Percentiles rank a stretch among this genome's conserved stretches.
phyloP scores from a whole-genome alignment of 2,329 filamentous ascomycete genomes.

The Podosphaera fusca region DNA sequence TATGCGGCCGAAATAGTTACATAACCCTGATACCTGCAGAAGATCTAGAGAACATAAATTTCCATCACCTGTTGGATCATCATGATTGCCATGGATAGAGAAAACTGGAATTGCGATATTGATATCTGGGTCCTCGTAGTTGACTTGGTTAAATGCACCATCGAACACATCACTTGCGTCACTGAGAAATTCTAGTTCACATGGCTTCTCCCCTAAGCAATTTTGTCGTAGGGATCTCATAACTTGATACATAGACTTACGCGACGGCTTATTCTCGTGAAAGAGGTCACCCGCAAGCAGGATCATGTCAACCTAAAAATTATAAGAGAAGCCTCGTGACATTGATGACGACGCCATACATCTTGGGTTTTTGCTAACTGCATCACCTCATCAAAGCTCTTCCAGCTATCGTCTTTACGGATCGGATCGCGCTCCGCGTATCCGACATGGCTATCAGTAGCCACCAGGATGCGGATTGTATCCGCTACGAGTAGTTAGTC shows the following conservation, averaged over 20 bases:
- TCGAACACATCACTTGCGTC: slow-evolving; percentile 83
- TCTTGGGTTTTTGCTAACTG: slow-evolving; percentile 64
- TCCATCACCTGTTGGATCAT: slow-evolving; percentile 91
- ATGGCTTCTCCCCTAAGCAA: slow-evolving; percentile 85
- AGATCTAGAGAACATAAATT: slow-evolving; percentile 79
- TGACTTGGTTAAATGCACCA: slow-evolving; percentile 76
- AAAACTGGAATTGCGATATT: slow-evolving; percentile 95
- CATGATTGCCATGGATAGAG: slow-evolving; percentile 95
- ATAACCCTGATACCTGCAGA: slow-evolving; percentile 67
- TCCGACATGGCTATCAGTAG: slow-evolving; percentile 94
- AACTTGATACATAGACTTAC: slow-evolving; percentile 90
- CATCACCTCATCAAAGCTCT: slow-evolving; percentile 88
- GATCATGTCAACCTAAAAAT: slow-evolving; percentile 65
- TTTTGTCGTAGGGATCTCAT: slow-evolving; percentile 88
- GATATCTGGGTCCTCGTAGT: slow-evolving; percentile 93
- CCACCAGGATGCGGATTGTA: slow-evolving; percentile 80
- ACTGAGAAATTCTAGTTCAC: slow-evolving; percentile 81
- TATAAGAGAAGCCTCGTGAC: slow-evolving; percentile 1
- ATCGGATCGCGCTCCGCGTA: slow-evolving; percentile 84
- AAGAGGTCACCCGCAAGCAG: slow-evolving; percentile 86
- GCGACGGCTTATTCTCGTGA: slow-evolving; percentile 91
- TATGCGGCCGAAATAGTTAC: slow-evolving; percentile 90
- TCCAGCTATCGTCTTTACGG: slow-evolving; percentile 94
- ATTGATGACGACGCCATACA: slow-evolving; percentile 21
- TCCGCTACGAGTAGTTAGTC: slow-evolving; percentile 27